Evolutionary conservation across 1,284 basidiomycete species (phyloP).

Genomic region (Naganishia cerealis): DNA sequence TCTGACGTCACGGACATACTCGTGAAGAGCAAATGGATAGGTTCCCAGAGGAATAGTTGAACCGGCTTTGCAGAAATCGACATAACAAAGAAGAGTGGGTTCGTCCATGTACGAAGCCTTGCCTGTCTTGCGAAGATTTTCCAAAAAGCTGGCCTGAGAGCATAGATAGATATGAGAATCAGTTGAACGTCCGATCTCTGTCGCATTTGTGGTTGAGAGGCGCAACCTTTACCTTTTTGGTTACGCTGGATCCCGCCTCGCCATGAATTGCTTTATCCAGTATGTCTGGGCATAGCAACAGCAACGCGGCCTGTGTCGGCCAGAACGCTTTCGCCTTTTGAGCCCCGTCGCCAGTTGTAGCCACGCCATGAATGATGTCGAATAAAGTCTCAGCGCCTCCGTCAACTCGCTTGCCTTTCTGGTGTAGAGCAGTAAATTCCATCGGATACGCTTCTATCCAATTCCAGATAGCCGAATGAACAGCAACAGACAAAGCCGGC

Average conservation of each 20-base stretch:
- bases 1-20: constrained; percentile 30
- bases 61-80: constrained; percentile 31
- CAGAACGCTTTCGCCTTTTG: constrained; percentile 63
- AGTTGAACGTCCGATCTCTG: not conserved
- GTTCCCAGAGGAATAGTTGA: constrained; percentile 18
- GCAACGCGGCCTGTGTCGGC: constrained; percentile 75
- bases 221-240: constrained; percentile 50
- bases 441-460: constrained; percentile 82
- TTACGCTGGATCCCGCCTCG: constrained; percentile 44
- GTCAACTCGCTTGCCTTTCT: constrained; percentile 65
- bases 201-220: not conserved
- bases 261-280: constrained; percentile 57
- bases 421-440: constrained; percentile 75
- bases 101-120: constrained; percentile 28
- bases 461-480: constrained; percentile 83
- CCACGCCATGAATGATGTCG: constrained; percentile 67
- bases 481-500: constrained; percentile 67
- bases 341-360: constrained; percentile 47
- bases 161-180: not conserved
- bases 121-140: constrained; percentile 50
- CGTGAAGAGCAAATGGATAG: constrained; percentile 27
- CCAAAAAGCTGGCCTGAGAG: constrained; percentile 47
- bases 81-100: constrained; percentile 28
- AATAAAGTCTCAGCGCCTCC: constrained; percentile 79
- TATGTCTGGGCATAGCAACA: constrained; percentile 75